phyloP scores from a whole-genome alignment of 225 moss, liverwort and hornwort species.

The Bryum argenteum region DNA sequence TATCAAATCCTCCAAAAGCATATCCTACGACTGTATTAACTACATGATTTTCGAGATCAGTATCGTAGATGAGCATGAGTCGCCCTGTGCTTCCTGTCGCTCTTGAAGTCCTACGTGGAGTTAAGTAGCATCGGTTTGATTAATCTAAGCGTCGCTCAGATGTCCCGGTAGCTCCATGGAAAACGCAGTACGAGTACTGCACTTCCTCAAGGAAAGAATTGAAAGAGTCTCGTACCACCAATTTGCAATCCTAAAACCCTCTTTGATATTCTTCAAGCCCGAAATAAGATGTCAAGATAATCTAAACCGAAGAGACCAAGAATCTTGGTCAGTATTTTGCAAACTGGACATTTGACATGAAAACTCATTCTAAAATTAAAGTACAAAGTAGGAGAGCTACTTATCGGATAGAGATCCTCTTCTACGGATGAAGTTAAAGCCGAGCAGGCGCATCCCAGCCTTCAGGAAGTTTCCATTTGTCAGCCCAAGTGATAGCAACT shows the following conservation, averaged over 20 bases:
- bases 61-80: constrained; percentile 17
- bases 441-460: constrained; percentile 57
- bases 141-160: constrained; percentile 13
- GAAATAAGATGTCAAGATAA: constrained; percentile 14
- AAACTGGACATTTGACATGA: constrained; percentile 3
- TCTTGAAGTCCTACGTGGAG: constrained; percentile 14
- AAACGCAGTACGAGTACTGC: constrained; percentile 7
- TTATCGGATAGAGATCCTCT: constrained; percentile 19
- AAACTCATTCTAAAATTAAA: constrained; percentile 21
- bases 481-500: constrained; percentile 75
- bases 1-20: constrained; percentile 14
- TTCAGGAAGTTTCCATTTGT: constrained; percentile 76
- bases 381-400: constrained; percentile 25
- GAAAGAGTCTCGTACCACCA: constrained; percentile 23
- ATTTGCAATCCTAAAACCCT: constrained; percentile 18
- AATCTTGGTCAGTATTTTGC: constrained; percentile 16
- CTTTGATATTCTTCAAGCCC: constrained; percentile 15
- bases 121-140: constrained; percentile 16
- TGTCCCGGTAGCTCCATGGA: constrained; percentile 14
- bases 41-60: constrained; percentile 32
- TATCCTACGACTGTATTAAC: constrained; percentile 24
- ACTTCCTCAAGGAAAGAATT: constrained; percentile 28
- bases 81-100: constrained; percentile 15
- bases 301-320: constrained; percentile 22
- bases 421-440: constrained; percentile 18